phyloP scores from a whole-genome alignment of 306 rosid species.

The Vigna unguiculata region DNA sequence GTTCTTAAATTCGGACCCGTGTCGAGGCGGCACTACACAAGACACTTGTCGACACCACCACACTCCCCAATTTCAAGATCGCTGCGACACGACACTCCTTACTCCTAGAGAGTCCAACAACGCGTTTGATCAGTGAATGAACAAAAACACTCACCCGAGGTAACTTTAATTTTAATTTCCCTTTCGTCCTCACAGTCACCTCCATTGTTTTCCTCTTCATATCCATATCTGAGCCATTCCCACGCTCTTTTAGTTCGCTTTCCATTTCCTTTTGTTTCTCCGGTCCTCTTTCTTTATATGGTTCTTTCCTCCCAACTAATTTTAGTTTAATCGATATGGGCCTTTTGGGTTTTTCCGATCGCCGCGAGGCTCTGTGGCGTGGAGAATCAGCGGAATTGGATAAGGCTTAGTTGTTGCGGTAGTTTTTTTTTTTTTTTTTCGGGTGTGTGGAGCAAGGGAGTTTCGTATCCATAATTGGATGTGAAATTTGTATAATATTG shows the following conservation, averaged over 20 bases:
- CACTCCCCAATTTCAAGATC: conserved; percentile 38
- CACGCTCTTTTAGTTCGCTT: not conserved
- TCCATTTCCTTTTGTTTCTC: not conserved
- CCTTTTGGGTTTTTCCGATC: not conserved
- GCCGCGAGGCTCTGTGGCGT: not conserved
- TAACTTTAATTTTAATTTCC: conserved; percentile 12
- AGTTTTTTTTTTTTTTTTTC: not conserved
- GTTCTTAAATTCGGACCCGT: conserved; percentile 61
- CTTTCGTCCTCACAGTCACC: conserved; percentile 20
- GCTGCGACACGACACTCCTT: conserved; percentile 51
- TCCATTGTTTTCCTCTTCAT: conserved; percentile 3
- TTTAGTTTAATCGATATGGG: not conserved
- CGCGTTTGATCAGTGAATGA: not conserved
- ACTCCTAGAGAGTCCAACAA: conserved; percentile 19
- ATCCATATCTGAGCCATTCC: not conserved
- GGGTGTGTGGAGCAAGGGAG: conserved; percentile 6
- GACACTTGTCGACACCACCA: conserved; percentile 83
- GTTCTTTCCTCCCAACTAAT: not conserved
- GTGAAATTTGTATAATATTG: not conserved
- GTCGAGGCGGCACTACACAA: conserved; percentile 47
- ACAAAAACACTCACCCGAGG: conserved; percentile 28
- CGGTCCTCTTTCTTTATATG: not conserved
- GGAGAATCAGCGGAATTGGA: not conserved
- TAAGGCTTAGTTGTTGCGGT: not conserved
- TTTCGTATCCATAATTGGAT: conserved; percentile 43